Evolutionary conservation across 2,329 filamentous ascomycete species (phyloP), one percentile per base, ranked within the genome.

Genomic region (Trichoderma brevicompactum): DNA sequence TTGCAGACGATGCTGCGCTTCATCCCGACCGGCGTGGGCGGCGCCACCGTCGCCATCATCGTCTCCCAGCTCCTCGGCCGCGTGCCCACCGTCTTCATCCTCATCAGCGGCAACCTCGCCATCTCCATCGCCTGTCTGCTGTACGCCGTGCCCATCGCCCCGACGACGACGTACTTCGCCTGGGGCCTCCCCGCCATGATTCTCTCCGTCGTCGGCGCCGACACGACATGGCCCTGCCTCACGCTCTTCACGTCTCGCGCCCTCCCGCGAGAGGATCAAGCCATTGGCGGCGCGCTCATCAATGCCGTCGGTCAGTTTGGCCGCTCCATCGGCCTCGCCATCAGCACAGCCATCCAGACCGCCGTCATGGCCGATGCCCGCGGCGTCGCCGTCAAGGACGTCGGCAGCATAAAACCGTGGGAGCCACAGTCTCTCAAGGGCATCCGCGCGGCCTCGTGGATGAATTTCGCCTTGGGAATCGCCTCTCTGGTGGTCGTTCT

Each of bases 1-100:
- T 78, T 91, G n/a, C 83, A 90, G 68, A 91, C 89, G 0, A 90
- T 88, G 12, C 73, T 91, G 8, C 86, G 88, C 3, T 92, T 91
- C 73, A 80, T 92, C 8, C 89, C 89, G 0, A 89, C 85, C 0
- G 89, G 89, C 9, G 79, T 88, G 0, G 80, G 79, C 7, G 89
- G 89, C 7, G 74, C 86, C 5, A 68, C 86, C n/a, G 84, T 85
- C 1, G 85, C 85, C 9, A 77, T 84, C 64, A 73, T 85, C 32
- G 84, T 86, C 1, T 84, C 85, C 2, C 80, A 81, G 64, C 75
- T 89, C n/a, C 79, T 89, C 13, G 77, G 82, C 2, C 80, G 83
- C n/a, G 75, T 90, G 2, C 84, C 85, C 0, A 85, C 86, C 0
- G 82, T 85, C 69, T 78, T 84, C 66, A 79, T 90, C 59, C 79